Base-by-base conservation (phyloP, 1,139 yeast genomes). In the Magnusiomyces magnusii region DNA sequence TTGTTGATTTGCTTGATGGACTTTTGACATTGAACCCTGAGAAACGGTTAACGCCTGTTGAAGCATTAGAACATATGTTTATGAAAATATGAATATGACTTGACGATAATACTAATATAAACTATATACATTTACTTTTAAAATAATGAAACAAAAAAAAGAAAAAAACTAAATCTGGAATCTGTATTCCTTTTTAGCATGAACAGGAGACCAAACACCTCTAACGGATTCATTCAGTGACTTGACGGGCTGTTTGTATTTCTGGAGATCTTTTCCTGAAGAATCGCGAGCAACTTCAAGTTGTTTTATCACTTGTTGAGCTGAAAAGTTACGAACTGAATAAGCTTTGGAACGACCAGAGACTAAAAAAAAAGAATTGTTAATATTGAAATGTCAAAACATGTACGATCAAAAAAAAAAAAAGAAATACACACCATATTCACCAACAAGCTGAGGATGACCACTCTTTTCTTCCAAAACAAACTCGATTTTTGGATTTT, bases 201-300 rank as follows among this genome's bases (percentile, higher is more conserved):
- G 97, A 78, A 93, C 79, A 59, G 99, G 99, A 55, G 97, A 90
- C 99, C 99, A 93, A 57, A 93, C 80, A 68, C 99, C 99, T 79
- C 99, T 86, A 21, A 93, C 93, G 56, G 96, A 86, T 62, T 82
- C 83, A 72, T 92, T 93, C 61, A 80, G 73, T 52, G 96, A 86
- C 71, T 83, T 81, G 51, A 93, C 98, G 66, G 87, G 86, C 65
- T 86, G 84, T 66, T 81, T 79, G 63, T 87, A 82, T 69, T 84
- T 84, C 64, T 78, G 75, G 61, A 87, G 70, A 57, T 82, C 79
- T 57, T 80, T 83, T 41, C 86, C 87, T 39, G 85, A 78, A 15
- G 86, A 76, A 70, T 86, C 81, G 66, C 79, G 80, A 72, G 80
- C 77, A 64, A 77, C 77, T 63, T 75, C 78, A 71, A 78, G 78